A percentile compares a stretch with the other conserved stretches of the same genome.
Conservation (phyloP, 257 asterid species). For the Voacanga thouarsii region DNA sequence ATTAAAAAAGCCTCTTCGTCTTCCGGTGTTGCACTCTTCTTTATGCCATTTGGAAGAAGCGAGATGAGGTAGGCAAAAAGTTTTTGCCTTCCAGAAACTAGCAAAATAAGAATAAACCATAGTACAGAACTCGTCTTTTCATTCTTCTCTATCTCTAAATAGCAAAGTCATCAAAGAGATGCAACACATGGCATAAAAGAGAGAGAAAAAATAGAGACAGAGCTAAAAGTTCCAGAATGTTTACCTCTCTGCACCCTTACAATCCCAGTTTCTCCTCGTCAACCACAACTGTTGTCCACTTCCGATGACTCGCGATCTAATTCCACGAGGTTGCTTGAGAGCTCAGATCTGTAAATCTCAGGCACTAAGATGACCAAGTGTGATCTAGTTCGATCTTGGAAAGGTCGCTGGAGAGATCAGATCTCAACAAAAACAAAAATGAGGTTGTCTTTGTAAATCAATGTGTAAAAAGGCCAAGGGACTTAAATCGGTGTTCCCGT, state of each 20-base stretch:
- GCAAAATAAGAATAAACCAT: too few relatives aligned
- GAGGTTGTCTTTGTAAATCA: constrained; percentile 17
- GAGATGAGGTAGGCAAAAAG: too few relatives aligned
- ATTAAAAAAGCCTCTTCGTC: too few relatives aligned
- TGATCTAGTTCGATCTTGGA: constrained; percentile 27
- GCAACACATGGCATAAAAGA: constrained; percentile 52
- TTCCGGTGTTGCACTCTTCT: too few relatives aligned
- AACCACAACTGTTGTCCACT: constrained; percentile 30
- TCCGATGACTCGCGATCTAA: constrained; percentile 14
- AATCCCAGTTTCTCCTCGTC: too few relatives aligned
- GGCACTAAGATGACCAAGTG: constrained; percentile 21
- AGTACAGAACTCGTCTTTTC: too few relatives aligned
- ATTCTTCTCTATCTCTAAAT: too few relatives aligned
- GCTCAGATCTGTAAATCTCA: constrained; percentile 37
- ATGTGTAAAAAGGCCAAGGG: constrained; percentile 53
- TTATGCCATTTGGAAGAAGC: too few relatives aligned
- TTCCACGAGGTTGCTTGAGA: constrained; percentile 25
- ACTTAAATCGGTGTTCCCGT: constrained; percentile 53
- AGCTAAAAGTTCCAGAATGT: constrained; percentile 59
- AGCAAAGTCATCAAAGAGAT: too few relatives aligned
- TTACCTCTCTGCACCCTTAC: too few relatives aligned
- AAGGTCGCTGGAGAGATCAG: constrained; percentile 32
- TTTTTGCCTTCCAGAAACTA: too few relatives aligned
- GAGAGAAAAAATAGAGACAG: constrained; percentile 67
- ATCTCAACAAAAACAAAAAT: constrained; percentile 17